Evolutionary conservation across 176 grass and related monocot genomes (phyloP).

Genomic region (Pontederia paniculata): DNA sequence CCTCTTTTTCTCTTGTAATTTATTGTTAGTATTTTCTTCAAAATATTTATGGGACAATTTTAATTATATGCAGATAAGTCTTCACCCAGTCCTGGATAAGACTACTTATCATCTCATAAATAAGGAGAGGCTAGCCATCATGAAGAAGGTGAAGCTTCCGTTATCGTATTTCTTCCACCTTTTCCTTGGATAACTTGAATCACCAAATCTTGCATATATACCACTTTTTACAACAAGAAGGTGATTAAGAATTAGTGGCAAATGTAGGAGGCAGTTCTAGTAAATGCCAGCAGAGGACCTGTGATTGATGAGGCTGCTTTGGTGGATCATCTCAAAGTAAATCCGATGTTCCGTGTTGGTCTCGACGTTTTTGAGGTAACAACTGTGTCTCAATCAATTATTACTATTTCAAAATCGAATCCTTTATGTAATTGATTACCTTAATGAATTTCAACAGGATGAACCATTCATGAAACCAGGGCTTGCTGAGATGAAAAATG

Average conservation of each 20-base stretch:
- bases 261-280: constrained; percentile 65
- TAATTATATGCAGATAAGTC: constrained; percentile 47
- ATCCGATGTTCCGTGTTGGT: constrained; percentile 88
- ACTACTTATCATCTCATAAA: constrained; percentile 98
- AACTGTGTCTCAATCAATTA: not conserved
- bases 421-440: not conserved
- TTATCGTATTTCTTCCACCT: no score
- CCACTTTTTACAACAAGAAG: no score
- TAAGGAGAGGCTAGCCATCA: constrained; percentile 75
- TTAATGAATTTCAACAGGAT: constrained; percentile 34
- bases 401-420: not conserved
- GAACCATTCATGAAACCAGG: constrained; percentile 91
- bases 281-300: constrained; percentile 82
- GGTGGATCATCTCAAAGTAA: constrained; percentile 77
- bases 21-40: constrained; percentile 1
- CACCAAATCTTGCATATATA: no score
- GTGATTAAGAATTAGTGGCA: not conserved
- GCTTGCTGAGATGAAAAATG: constrained; percentile 79
- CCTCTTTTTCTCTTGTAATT: not conserved
- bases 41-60: not conserved
- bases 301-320: constrained; percentile 75
- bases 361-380: constrained; percentile 87
- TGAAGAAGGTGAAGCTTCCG: constrained; percentile 60
- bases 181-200: not conserved
- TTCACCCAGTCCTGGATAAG: constrained; percentile 91